A percentile compares a stretch with the other conserved stretches of the same genome.
These are phyloP conservation scores for Penicillium bialowiezense DNA, from an alignment of 495 filamentous ascomycete species.

Conservation along the genomic window DNA sequence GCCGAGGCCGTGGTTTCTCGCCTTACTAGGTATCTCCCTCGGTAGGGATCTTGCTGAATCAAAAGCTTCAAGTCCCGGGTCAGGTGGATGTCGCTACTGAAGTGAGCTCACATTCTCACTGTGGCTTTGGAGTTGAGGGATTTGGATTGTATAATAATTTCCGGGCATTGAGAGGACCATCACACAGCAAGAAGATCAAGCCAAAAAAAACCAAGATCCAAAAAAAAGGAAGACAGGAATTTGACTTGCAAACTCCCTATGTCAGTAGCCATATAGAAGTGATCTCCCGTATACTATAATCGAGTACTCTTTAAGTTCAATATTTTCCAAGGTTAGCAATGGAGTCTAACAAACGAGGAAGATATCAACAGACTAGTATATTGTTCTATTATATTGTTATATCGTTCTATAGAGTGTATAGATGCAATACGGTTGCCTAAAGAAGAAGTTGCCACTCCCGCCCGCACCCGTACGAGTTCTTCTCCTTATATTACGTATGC, in stretches of 20 bases:
- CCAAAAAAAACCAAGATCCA: background rate
- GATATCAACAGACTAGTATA: no score
- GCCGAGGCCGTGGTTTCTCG: conserved; percentile 73
- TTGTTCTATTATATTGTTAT: no score
- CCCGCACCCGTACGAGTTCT: conserved; percentile 11
- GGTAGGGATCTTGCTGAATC: conserved; percentile 2
- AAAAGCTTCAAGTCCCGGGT: background rate
- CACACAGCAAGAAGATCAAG: conserved; percentile 1
- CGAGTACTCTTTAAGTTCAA: no score
- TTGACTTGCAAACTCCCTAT: no score
- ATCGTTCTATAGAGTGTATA: background rate
- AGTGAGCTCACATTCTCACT: conserved; percentile 13
- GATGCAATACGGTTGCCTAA: no score
- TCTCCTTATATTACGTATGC: conserved; percentile 15
- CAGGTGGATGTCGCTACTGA: conserved; percentile 4
- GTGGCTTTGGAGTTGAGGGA: conserved; percentile 35
- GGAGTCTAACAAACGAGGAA: no score
- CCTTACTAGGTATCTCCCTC: conserved; percentile 60
- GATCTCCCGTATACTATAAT: no score
- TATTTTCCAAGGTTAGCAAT: no score
- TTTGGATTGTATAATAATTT: conserved; percentile 37
- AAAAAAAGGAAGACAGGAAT: no score
- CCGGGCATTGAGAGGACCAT: conserved; percentile 11
- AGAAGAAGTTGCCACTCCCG: conserved; percentile 13
- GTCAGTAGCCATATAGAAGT: no score